These are phyloP conservation scores for Uronychia binucleata DNA, from an alignment of 73 alveolate genomes.

Conservation along the genomic window DNA sequence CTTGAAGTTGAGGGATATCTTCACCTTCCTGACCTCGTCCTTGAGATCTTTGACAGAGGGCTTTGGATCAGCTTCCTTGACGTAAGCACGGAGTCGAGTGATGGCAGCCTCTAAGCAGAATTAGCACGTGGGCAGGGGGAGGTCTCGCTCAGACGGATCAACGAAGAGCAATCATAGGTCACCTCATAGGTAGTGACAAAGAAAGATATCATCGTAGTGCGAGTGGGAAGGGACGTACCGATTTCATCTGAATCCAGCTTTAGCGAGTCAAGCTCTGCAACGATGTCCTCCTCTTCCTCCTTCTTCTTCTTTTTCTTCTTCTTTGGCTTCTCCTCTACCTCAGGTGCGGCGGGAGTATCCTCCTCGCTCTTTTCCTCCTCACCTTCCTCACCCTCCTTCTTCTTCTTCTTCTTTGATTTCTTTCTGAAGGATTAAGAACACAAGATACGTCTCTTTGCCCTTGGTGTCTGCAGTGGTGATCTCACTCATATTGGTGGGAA, in stretches of 20 bases:
- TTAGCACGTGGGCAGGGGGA: neutral
- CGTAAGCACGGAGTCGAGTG: constrained; percentile 17
- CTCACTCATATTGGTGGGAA: constrained; percentile 70
- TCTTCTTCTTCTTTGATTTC: constrained; percentile 34
- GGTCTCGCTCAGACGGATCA: neutral
- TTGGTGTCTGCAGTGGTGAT: constrained; percentile 26
- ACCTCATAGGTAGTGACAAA: constrained; percentile 60
- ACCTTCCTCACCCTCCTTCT: constrained; percentile 20
- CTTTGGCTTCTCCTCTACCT: constrained; percentile 21
- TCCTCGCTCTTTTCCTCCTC: constrained; percentile 27
- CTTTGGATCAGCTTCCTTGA: constrained; percentile 21
- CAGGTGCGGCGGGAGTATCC: constrained; percentile 21
- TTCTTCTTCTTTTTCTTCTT: constrained; percentile 22
- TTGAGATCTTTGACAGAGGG: constrained; percentile 7
- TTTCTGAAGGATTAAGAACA: neutral
- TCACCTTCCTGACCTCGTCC: constrained; percentile 22
- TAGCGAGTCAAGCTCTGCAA: constrained; percentile 20
- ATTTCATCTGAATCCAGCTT: constrained; percentile 54
- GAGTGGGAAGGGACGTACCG: constrained; percentile 2
- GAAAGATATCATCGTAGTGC: constrained; percentile 21
- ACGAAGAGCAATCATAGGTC: neutral
- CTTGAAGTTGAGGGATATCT: constrained; percentile 39
- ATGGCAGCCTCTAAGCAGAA: constrained; percentile 36
- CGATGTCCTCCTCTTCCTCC: constrained; percentile 65
- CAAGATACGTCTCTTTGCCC: neutral